Conservation (phyloP, 495 filamentous ascomycete genomes). For the Aeminium ludgeri region DNA sequence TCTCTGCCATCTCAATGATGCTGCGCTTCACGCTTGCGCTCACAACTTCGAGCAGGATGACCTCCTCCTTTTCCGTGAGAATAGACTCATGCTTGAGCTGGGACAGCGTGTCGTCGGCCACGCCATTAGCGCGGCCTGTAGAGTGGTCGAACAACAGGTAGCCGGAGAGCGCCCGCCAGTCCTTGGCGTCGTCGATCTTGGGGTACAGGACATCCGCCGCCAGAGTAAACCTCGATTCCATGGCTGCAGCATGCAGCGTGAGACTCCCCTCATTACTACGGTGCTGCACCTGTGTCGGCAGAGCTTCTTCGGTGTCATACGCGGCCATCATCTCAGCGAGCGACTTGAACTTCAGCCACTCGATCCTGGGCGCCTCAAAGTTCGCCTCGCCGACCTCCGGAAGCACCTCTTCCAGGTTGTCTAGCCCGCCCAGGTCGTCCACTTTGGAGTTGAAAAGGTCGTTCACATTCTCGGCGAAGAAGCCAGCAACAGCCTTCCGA, state of each 20-base stretch:
- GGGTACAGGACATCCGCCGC: constrained; percentile 75
- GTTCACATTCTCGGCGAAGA: constrained; percentile 73
- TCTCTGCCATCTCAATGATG: constrained; percentile 36
- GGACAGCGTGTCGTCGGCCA: constrained; percentile 36
- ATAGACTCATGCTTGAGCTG: constrained; percentile 49
- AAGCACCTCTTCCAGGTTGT: constrained; percentile 51
- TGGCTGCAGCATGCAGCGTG: constrained; percentile 36
- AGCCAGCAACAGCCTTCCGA: constrained; percentile 70
- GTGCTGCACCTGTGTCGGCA: constrained; percentile 20
- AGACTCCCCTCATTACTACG: constrained; percentile 21
- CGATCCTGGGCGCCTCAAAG: constrained; percentile 51
- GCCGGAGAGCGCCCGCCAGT: constrained; percentile 77
- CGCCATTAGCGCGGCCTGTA: constrained; percentile 31
- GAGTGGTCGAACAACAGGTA: constrained; percentile 90
- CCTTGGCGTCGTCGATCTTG: constrained; percentile 54
- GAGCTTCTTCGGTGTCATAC: constrained; percentile 44
- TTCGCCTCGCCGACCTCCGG: constrained; percentile 48
- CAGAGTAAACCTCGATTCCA: constrained; percentile 67
- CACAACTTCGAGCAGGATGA: constrained; percentile 71
- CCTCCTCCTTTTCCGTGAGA: constrained; percentile 60
- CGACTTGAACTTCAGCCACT: constrained; percentile 85
- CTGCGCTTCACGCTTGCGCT: constrained; percentile 56
- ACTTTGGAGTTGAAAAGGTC: constrained; percentile 64
- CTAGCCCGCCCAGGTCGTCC: constrained; percentile 71
- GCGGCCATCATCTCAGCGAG: constrained; percentile 64